These are phyloP conservation scores for Starmerella powellii DNA, from an alignment of 805 yeast genomes.

Conservation along the genomic window DNA sequence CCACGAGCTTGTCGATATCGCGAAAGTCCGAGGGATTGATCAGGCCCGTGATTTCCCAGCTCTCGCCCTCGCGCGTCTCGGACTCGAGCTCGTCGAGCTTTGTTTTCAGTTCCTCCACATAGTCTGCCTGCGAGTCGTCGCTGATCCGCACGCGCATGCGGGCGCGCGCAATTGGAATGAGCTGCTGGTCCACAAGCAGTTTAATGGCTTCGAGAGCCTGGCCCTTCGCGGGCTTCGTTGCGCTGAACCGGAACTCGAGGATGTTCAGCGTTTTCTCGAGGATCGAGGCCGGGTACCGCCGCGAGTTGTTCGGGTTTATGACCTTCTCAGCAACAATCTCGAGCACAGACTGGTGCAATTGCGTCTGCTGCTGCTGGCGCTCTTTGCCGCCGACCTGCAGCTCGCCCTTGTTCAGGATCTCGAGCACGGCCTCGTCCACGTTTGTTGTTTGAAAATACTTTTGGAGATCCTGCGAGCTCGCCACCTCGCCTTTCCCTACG, in stretches of 20 bases:
- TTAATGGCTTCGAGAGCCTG: conserved; percentile 90
- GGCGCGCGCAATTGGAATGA: conserved; percentile 88
- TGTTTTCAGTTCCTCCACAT: conserved; percentile 34
- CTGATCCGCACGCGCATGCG: conserved; percentile 69
- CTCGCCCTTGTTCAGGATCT: conserved; percentile 82
- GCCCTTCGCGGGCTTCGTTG: conserved; percentile 56
- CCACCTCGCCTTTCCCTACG: conserved; percentile 89
- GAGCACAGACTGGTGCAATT: conserved; percentile 68
- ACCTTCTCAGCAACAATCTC: conserved; percentile 80
- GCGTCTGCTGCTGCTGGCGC: conserved; percentile 59
- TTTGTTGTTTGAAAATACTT: conserved; percentile 67
- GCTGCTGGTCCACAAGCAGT: conserved; percentile 59
- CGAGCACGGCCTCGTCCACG: conserved; percentile 59
- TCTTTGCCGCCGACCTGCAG: conserved; percentile 91
- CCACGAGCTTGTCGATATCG: conserved; percentile 50
- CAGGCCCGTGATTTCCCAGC: conserved; percentile 50
- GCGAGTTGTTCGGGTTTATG: conserved; percentile 76
- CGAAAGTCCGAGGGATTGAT: conserved; percentile 81
- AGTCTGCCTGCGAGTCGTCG: conserved; percentile 35
- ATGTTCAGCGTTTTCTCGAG: conserved; percentile 67
- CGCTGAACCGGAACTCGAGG: conserved; percentile 63
- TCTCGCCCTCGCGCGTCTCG: conserved; percentile 32
- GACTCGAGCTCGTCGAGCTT: conserved; percentile 34
- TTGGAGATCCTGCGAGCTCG: conserved; percentile 70
- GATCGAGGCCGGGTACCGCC: conserved; percentile 90